phyloP scores from a whole-genome alignment of 2,329 filamentous ascomycete genomes.

The Karstenula rhodostoma region DNA sequence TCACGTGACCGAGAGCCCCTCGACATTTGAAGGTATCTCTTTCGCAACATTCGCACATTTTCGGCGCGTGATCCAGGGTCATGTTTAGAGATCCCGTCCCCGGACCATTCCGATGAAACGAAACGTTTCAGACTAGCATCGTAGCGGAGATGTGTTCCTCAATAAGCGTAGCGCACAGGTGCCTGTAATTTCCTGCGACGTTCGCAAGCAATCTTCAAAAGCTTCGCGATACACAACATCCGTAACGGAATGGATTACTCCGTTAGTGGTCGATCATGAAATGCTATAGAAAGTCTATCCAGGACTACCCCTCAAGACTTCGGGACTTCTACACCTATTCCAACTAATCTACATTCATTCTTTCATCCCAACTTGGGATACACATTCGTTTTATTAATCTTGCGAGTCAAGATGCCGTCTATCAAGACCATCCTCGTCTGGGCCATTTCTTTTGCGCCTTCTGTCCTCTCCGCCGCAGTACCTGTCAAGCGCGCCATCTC shows the following conservation, averaged over 20 bases:
- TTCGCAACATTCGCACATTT: not conserved
- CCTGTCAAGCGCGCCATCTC: slow-evolving; percentile 3
- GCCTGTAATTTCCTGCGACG: not conserved
- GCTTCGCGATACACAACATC: not conserved
- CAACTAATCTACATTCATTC: not conserved
- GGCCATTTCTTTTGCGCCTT: not conserved
- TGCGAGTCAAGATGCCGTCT: not conserved
- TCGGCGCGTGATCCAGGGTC: not conserved
- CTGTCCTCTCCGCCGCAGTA: not conserved
- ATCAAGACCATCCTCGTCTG: not conserved
- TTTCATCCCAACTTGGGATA: not conserved
- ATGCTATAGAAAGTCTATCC: not conserved
- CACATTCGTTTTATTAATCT: not conserved
- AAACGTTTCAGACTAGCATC: not conserved
- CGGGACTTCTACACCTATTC: not conserved
- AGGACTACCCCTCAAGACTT: not conserved
- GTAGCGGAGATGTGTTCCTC: not conserved
- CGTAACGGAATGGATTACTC: not conserved
- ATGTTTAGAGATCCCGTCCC: not conserved
- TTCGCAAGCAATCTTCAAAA: not conserved
- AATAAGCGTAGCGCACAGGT: not conserved
- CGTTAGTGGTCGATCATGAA: not conserved
- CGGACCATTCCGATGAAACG: not conserved
- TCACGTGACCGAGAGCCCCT: no score
- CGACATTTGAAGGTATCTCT: not conserved